A percentile compares a stretch with the other conserved stretches of the same genome.
These are phyloP conservation scores for Dothiorella sarmentorum DNA, from an alignment of 2,329 filamentous ascomycete genomes.

Conservation along the genomic window DNA sequence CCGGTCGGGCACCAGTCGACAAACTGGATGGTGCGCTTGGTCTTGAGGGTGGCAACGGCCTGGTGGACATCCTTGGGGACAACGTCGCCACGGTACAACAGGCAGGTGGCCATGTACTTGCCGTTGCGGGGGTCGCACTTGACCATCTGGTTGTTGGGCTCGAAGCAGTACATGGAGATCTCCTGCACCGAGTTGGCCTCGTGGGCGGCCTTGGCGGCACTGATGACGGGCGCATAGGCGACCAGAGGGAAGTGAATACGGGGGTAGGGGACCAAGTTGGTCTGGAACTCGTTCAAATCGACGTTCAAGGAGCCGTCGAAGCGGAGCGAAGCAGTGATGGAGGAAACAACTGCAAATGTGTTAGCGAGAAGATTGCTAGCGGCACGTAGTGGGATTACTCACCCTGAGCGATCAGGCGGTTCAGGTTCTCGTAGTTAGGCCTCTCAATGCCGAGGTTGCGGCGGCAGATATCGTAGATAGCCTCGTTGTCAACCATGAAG, in stretches of 20 bases:
- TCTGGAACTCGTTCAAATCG: conserved; percentile 75
- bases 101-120: conserved; percentile 73
- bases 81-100: conserved; percentile 69
- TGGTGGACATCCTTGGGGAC: conserved; percentile 67
- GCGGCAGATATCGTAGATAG: conserved; percentile 72
- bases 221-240: conserved; percentile 69
- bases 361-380: neutral
- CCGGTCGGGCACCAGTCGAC: conserved; percentile 74
- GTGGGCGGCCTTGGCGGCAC: conserved; percentile 72
- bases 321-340: conserved; percentile 68
- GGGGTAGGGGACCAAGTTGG: conserved; percentile 70
- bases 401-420: conserved; percentile 65
- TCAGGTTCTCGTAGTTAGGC: conserved; percentile 67
- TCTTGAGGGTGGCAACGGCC: conserved; percentile 65
- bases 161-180: conserved; percentile 56
- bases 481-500: conserved; percentile 74
- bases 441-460: conserved; percentile 68
- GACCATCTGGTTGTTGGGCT: conserved; percentile 77
- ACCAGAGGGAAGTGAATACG: conserved; percentile 73
- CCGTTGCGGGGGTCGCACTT: conserved; percentile 71
- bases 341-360: conserved; percentile 57
- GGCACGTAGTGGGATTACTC: neutral
- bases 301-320: conserved; percentile 72
- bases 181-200: conserved; percentile 96
- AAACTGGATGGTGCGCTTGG: conserved; percentile 69